phyloP scores from a whole-genome alignment of 345 rosid genomes.

The Citrus unshiu region DNA sequence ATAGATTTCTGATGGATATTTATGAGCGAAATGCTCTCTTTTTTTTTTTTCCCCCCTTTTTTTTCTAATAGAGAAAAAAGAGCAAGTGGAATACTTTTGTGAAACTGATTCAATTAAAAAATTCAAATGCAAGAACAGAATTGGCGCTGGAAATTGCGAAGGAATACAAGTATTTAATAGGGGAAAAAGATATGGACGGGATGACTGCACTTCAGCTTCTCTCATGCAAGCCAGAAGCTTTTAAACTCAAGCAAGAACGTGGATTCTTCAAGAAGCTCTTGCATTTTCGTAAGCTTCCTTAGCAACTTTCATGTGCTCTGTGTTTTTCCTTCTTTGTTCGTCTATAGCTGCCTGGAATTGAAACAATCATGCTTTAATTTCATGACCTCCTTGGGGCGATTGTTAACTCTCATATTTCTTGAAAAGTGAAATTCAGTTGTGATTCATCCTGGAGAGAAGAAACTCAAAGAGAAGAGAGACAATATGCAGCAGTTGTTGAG shows the following conservation, averaged over 20 bases:
- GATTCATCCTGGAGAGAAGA: neutral
- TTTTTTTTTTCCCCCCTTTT: too few species aligned
- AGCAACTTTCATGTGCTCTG: neutral
- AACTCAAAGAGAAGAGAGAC: neutral
- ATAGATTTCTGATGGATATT: too few species aligned
- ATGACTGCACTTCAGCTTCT: conserved; percentile 20
- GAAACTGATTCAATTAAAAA: neutral
- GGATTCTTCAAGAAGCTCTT: neutral
- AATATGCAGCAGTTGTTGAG: conserved; percentile 1
- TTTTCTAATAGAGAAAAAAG: too few species aligned
- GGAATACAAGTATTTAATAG: neutral
- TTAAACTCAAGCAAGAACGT: neutral
- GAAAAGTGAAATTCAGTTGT: neutral
- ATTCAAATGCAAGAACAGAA: neutral
- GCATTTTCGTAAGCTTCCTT: neutral
- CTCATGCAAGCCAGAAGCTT: conserved; percentile 7
- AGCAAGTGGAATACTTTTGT: too few species aligned
- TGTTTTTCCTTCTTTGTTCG: neutral
- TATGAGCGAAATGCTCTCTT: too few species aligned
- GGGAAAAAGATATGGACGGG: neutral
- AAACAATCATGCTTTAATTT: too few species aligned
- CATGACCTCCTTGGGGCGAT: neutral
- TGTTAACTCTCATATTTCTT: neutral
- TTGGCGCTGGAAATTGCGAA: neutral
- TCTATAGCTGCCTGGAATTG: too few species aligned